These are phyloP conservation scores for Epichloe amarillans DNA, from an alignment of 2,329 filamentous ascomycete genomes.

Conservation along the genomic window DNA sequence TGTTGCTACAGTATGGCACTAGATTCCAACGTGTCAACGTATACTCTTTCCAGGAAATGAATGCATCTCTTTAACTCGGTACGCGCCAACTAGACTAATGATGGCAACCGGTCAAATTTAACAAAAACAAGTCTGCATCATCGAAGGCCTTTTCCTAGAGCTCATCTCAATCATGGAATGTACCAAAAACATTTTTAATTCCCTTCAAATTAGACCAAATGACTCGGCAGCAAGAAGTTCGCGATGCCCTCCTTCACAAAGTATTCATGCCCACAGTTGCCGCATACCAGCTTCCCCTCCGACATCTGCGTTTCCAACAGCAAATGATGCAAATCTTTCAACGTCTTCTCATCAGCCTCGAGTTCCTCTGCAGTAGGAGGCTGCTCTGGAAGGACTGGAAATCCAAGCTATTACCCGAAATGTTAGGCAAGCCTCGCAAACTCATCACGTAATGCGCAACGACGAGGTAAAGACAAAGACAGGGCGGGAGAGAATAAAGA, in stretches of 20 bases:
- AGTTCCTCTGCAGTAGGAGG: conserved; percentile 50
- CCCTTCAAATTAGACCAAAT: conserved; percentile 46
- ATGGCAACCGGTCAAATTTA: not conserved
- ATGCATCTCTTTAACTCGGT: not conserved
- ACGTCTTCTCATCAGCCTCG: conserved; percentile 51
- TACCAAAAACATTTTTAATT: not conserved
- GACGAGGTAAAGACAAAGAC: too few species aligned
- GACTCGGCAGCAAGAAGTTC: conserved; percentile 87
- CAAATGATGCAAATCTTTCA: conserved; percentile 67
- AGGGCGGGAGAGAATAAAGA: too few species aligned
- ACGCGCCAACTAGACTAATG: not conserved
- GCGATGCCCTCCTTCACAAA: conserved; percentile 90
- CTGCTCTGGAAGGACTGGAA: conserved; percentile 55
- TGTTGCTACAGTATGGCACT: not conserved
- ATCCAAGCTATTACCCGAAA: conserved; percentile 49
- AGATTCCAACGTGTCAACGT: not conserved
- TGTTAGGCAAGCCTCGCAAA: too few species aligned
- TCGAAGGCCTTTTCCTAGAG: not conserved
- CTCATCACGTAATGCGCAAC: too few species aligned
- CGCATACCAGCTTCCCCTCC: conserved; percentile 76
- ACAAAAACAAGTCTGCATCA: not conserved
- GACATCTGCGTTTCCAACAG: conserved; percentile 81
- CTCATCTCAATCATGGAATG: not conserved
- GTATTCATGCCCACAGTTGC: conserved; percentile 87
- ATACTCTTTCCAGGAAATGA: not conserved